Conservation (phyloP, 78 protist species). For the Neovahlkampfia damariscottae region DNA sequence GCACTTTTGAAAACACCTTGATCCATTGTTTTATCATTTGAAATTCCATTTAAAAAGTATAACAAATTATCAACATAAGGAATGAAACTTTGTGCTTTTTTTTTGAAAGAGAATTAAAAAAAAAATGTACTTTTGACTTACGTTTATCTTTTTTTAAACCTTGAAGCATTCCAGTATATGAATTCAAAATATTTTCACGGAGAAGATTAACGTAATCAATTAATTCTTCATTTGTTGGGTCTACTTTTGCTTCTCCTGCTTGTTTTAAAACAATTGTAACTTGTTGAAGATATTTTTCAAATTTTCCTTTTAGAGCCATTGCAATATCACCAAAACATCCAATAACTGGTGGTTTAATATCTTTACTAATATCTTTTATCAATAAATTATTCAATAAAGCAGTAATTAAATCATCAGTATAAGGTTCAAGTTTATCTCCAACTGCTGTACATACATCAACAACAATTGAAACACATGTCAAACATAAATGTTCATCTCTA, state of each 20-base stretch:
- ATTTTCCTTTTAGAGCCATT: constrained; percentile 46
- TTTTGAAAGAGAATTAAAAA: background rate
- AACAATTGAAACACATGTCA: constrained; percentile 46
- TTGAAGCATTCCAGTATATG: constrained; percentile 64
- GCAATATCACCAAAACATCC: constrained; percentile 76
- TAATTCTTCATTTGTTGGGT: constrained; percentile 2
- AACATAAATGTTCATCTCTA: constrained; percentile 18
- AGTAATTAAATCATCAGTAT: constrained; percentile 31
- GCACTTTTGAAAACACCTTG: constrained; percentile 1
- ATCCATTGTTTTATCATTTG: background rate
- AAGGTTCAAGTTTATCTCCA: constrained; percentile 15
- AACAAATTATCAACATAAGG: background rate
- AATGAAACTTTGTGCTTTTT: no score
- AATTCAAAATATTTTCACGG: constrained; percentile 53
- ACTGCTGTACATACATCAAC: constrained; percentile 71
- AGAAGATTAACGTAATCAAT: constrained; percentile 51
- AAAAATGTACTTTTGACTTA: no score
- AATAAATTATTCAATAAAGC: constrained; percentile 28
- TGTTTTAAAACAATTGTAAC: constrained; percentile 37
- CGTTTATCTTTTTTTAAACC: constrained; percentile 33
- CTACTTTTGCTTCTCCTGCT: constrained; percentile 20
- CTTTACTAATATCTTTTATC: constrained; percentile 14
- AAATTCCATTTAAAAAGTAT: background rate
- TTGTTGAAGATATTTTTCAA: constrained; percentile 29
- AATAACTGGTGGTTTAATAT: constrained; percentile 63